These are phyloP conservation scores for Corchorus olitorius DNA, from an alignment of 345 rosid genomes.

Conservation along the genomic window DNA sequence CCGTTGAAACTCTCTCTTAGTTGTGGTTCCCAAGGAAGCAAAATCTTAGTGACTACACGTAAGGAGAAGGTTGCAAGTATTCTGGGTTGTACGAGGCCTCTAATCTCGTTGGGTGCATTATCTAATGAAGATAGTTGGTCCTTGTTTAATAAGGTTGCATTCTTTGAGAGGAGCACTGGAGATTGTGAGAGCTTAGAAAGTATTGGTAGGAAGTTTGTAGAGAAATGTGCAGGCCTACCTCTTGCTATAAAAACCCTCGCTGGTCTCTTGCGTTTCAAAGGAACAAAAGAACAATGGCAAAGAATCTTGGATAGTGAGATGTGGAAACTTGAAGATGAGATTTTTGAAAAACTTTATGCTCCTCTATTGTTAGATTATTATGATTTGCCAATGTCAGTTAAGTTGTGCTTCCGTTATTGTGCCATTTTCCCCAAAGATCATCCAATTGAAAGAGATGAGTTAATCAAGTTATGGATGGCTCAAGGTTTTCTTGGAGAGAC, in stretches of 20 bases:
- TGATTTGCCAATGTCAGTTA: no score
- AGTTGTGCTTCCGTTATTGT: no score
- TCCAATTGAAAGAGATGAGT: no score
- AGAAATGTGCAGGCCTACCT: neutral
- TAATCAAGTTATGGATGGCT: no score
- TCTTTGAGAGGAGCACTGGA: neutral
- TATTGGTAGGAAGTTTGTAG: neutral
- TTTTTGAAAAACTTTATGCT: no score
- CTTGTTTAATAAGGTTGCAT: neutral
- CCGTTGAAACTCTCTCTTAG: neutral
- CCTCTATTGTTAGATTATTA: neutral
- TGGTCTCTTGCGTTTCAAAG: neutral
- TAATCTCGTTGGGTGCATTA: neutral
- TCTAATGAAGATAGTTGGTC: neutral
- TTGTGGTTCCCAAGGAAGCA: neutral
- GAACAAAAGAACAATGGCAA: neutral
- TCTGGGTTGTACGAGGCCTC: neutral
- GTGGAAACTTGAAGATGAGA: neutral
- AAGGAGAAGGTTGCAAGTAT: neutral
- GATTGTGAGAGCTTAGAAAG: neutral
- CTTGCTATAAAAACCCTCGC: neutral
- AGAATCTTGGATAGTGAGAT: no score
- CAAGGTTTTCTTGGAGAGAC: no score
- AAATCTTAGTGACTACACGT: no score
- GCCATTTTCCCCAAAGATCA: no score